Base-by-base conservation (phyloP, 164 flowering plant genomes). In the Vitis rotundifolia region DNA sequence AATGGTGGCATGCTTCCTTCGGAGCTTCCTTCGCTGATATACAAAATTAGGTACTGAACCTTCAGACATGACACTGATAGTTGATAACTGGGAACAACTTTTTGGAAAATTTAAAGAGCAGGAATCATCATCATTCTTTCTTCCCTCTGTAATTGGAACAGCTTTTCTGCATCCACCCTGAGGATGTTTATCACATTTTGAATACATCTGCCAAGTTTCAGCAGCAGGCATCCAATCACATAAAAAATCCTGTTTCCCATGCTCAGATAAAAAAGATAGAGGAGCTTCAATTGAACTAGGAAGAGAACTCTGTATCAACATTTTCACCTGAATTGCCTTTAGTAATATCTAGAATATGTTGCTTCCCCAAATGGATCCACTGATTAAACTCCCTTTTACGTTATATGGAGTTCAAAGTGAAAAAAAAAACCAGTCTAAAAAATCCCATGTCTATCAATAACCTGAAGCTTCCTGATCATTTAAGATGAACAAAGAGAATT, bases 11-110 rank as follows among this genome's bases (percentile, higher is more conserved):
- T 80, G 73, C 49, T 67, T 81, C 57, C 62, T 75, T 59, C 51
- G 75, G 49, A 31, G 68, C 68, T 82, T 89, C 75, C 83, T 84
- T 74, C 91, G 77, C 69, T 69, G 79, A 72, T 90, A 93, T 14
- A 89, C 94, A 53, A 75, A 59, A 74, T 73, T 76, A 56, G 82
- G 86, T n/a, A 58, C 66, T 57, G 79, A 71, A 68, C 56, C 74
- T 69, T 75, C 79, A 67, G 85, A 72, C 79, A 81, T 75, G 49
- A 51, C 68, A 76, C 77, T 71, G 37, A 59, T 50, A 51, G 74
- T 70, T 68, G 91, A 86, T 19, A 73, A 74, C 55, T 75, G 71
- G 15, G 83, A 80, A 72, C 64, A 62, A 64, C 72, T 79, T 55
- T 68, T 72, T 29, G 73, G 31, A 68, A 29, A 16, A 59, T 50